Evolutionary conservation across 202 grass and related monocot genomes (phyloP).

Genomic region (Zizania palustris): DNA sequence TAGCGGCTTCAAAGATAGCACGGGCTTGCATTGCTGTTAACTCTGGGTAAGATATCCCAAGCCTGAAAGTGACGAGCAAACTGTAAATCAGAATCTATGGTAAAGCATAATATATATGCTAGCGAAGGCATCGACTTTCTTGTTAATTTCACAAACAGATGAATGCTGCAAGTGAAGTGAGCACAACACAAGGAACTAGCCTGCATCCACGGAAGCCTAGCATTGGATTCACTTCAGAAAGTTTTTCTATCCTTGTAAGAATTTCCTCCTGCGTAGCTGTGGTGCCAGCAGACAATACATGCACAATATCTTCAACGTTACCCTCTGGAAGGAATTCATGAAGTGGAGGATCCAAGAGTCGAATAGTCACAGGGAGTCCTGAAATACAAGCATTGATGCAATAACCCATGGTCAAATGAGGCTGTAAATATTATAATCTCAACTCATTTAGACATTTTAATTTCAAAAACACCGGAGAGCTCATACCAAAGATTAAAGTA

Average conservation of each 20-base stretch:
- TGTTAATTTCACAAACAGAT: constrained; percentile 17
- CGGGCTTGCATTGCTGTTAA: constrained; percentile 96
- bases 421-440: neutral
- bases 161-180: neutral
- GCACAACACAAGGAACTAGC: constrained; percentile 47
- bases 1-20: constrained; percentile 98
- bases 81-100: neutral
- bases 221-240: constrained; percentile 99
- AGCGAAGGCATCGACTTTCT: neutral
- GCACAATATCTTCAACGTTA: constrained; percentile 82
- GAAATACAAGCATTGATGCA: constrained; percentile 47
- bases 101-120: neutral
- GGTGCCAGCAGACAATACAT: constrained; percentile 71
- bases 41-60: constrained; percentile 96
- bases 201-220: constrained; percentile 99
- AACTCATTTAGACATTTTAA: neutral
- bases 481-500: neutral
- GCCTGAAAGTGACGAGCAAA: constrained; percentile 55
- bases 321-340: constrained; percentile 97
- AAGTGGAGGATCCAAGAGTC: constrained; percentile 89
- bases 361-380: constrained; percentile 92
- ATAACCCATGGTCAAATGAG: neutral
- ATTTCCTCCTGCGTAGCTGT: constrained; percentile 70
- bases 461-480: neutral
- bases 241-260: constrained; percentile 86